Percentiles rank a stretch among this genome's conserved stretches.
phyloP scores from a whole-genome alignment of 768 basidiomycete species.

The Megacollybia marginata region DNA sequence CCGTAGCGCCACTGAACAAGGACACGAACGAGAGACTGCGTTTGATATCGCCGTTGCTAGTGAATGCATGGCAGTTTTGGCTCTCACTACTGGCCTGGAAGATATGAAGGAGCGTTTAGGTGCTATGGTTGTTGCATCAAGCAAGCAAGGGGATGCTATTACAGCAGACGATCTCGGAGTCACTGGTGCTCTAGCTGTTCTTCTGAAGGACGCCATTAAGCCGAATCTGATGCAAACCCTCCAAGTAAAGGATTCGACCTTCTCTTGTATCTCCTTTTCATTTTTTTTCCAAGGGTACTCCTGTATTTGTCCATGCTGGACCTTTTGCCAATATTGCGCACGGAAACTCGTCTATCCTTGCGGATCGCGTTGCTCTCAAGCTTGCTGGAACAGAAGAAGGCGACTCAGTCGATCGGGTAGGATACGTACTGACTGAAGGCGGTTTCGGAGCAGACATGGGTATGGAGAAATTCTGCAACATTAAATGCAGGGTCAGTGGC shows the following conservation, averaged over 20 bases:
- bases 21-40: conserved; percentile 80
- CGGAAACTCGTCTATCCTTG: conserved; percentile 96
- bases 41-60: conserved; percentile 98
- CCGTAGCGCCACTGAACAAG: conserved; percentile 84
- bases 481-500: conserved; percentile 94
- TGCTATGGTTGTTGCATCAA: conserved; percentile 94
- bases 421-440: conserved; percentile 96
- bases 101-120: conserved; percentile 94
- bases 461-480: conserved; percentile 99
- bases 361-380: conserved; percentile 95
- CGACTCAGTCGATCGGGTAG: conserved; percentile 70
- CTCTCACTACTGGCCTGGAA: conserved; percentile 75
- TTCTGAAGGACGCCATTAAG: conserved; percentile 99
- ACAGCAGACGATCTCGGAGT: conserved; percentile 96
- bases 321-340: conserved; percentile 99
- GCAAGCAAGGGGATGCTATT: conserved; percentile 83
- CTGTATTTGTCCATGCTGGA: conserved; percentile 97
- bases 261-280: neutral
- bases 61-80: conserved; percentile 97
- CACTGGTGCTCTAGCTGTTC: conserved; percentile 89
- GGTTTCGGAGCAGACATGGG: conserved; percentile 99
- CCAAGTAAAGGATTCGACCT: conserved; percentile 39
- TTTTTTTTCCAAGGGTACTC: conserved; percentile 65
- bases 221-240: conserved; percentile 98
- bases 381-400: conserved; percentile 93